phyloP scores from a whole-genome alignment of 2,329 filamentous ascomycete species.

The Biscogniauxia sp. region DNA sequence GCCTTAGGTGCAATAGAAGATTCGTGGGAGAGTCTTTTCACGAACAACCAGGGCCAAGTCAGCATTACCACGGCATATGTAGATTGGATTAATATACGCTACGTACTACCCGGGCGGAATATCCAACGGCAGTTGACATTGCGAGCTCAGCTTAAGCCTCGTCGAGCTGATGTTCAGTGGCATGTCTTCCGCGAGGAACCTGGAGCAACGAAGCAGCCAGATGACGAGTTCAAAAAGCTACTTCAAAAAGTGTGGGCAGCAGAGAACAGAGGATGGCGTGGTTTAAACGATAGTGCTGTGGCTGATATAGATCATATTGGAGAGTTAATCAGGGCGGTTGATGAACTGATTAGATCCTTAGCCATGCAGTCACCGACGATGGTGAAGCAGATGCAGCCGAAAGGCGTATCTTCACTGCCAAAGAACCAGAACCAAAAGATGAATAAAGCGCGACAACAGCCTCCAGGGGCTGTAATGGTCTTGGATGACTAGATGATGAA shows the following conservation, averaged over 20 bases:
- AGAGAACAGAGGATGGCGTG: conserved; percentile 27
- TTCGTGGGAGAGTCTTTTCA: conserved; percentile 44
- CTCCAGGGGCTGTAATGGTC: conserved; percentile 2
- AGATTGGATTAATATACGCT: conserved; percentile 58
- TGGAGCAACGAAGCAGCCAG: conserved; percentile 18
- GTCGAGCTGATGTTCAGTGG: conserved; percentile 51
- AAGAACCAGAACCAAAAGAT: conserved; percentile 20
- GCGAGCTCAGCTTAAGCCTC: conserved; percentile 49
- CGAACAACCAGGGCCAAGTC: conserved; percentile 45
- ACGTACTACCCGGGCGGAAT: conserved; percentile 39
- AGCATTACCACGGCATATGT: conserved; percentile 52
- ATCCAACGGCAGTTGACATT: conserved; percentile 43
- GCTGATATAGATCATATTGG: conserved; percentile 41
- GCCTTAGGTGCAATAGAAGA: conserved; percentile 60
- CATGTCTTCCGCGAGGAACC: conserved; percentile 41
- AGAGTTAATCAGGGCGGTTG: conserved; percentile 44
- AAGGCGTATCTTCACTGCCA: conserved; percentile 8
- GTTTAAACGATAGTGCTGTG: conserved; percentile 41
- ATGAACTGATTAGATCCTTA: conserved; percentile 44
- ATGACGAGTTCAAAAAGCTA: conserved; percentile 30
- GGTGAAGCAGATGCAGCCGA: conserved; percentile 24
- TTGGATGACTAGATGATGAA: background rate
- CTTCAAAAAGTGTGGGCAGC: conserved; percentile 30
- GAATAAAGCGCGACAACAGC: conserved; percentile 21
- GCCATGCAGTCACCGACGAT: conserved; percentile 27